Conservation (phyloP, 2,329 filamentous ascomycete genomes). For the Colletotrichum sp. region DNA sequence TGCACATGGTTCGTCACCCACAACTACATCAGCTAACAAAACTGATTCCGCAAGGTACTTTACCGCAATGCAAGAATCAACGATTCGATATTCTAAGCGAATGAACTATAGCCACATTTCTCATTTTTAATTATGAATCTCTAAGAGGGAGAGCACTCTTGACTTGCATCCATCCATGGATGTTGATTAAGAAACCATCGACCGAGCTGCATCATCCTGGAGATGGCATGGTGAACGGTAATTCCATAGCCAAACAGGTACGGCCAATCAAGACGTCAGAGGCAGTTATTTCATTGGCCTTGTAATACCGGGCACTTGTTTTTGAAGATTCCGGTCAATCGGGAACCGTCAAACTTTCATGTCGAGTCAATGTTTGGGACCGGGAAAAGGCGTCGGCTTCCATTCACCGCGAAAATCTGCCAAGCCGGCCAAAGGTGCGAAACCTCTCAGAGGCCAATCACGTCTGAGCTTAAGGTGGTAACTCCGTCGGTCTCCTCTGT, state of each 20-base stretch:
- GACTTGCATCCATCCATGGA: neutral
- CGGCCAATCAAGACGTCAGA: neutral
- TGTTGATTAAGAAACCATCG: neutral
- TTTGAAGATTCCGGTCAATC: neutral
- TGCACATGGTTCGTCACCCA: neutral
- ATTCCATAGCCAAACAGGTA: neutral
- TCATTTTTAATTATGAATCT: neutral
- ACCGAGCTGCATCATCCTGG: neutral
- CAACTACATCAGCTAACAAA: neutral
- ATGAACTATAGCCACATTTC: too few species aligned
- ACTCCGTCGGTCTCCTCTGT: neutral
- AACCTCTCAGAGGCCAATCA: neutral
- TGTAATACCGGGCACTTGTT: neutral
- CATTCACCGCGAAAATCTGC: neutral
- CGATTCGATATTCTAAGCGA: neutral
- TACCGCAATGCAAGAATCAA: neutral
- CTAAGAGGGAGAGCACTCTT: accelerated
- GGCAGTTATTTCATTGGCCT: neutral
- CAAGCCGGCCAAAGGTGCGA: neutral
- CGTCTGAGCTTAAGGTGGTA: neutral
- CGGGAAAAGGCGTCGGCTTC: neutral
- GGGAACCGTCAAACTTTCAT: neutral
- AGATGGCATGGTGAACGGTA: neutral
- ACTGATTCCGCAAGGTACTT: neutral
- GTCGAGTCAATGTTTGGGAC: neutral